Conservation (phyloP, 169 alveolate species). For the Plasmodium falciparum region DNA sequence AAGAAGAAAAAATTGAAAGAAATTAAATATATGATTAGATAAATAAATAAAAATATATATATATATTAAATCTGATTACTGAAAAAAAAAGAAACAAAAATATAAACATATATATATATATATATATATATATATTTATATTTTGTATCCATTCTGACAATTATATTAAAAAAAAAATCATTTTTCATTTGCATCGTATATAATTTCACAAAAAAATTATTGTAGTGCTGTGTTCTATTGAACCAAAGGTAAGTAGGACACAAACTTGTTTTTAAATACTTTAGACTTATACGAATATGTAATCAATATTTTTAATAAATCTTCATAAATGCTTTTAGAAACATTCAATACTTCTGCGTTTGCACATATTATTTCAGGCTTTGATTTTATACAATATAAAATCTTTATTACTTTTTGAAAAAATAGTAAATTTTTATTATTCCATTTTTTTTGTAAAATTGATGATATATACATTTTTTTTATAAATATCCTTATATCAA, state of each 20-base stretch:
- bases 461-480: constrained; percentile 41
- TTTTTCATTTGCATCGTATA: too few relatives aligned
- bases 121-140: too few relatives aligned
- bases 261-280: constrained; percentile 6
- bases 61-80: too few relatives aligned
- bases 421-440: constrained; percentile 9
- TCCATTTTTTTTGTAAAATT: background rate
- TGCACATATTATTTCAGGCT: constrained; percentile 5
- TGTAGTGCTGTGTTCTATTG: background rate
- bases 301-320: constrained; percentile 51
- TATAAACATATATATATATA: too few relatives aligned
- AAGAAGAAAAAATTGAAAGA: too few relatives aligned
- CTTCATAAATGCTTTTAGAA: constrained; percentile 43
- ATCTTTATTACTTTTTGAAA: constrained; percentile 64
- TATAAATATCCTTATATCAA: constrained; percentile 54
- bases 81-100: too few relatives aligned
- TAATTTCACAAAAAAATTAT: too few relatives aligned
- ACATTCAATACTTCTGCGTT: constrained; percentile 38
- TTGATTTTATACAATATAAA: constrained; percentile 22
- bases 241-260: constrained; percentile 48
- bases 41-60: too few relatives aligned
- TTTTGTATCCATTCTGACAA: too few relatives aligned
- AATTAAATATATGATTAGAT: too few relatives aligned
- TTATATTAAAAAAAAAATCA: too few relatives aligned
- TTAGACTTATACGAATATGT: constrained; percentile 22